Conservation (phyloP, 2,329 filamentous ascomycete species). For the Alternaria ventricosa region DNA sequence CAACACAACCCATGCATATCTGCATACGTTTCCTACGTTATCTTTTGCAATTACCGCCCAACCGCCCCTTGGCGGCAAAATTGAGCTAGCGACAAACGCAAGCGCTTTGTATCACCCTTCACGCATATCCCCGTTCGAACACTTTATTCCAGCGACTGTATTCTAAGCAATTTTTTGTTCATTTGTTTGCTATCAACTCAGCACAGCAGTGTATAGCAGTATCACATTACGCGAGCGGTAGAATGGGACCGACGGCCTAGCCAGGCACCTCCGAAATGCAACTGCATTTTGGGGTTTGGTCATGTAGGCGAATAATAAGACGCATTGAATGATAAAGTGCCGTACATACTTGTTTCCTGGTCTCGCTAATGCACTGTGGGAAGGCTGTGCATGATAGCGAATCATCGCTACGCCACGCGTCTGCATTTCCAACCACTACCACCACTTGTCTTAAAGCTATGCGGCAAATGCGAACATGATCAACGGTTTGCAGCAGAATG, state of each 20-base stretch:
- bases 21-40: conserved; percentile 9
- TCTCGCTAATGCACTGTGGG: conserved; percentile 2
- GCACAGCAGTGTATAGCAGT: conserved; percentile 14
- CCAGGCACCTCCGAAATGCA: conserved; percentile 11
- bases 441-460: background rate
- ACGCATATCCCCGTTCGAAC: conserved; percentile 24
- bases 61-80: conserved; percentile 25
- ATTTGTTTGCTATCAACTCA: conserved; percentile 20
- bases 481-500: background rate
- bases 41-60: conserved; percentile 3
- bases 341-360: conserved; percentile 8
- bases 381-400: conserved; percentile 11
- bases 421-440: background rate
- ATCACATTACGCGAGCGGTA: conserved; percentile 2
- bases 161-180: conserved; percentile 10
- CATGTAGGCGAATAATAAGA: conserved; percentile 22
- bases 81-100: conserved; percentile 21
- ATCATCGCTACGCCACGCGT: conserved; percentile 21
- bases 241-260: conserved; percentile 7
- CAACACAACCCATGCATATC: conserved; percentile 9
- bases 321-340: conserved; percentile 4
- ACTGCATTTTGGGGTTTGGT: conserved; percentile 2
- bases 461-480: background rate
- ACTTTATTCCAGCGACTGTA: conserved; percentile 17
- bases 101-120: conserved; percentile 32